phyloP scores from a whole-genome alignment of 192 early-diverging fungal species.

The Ambispora gerdemannii region DNA sequence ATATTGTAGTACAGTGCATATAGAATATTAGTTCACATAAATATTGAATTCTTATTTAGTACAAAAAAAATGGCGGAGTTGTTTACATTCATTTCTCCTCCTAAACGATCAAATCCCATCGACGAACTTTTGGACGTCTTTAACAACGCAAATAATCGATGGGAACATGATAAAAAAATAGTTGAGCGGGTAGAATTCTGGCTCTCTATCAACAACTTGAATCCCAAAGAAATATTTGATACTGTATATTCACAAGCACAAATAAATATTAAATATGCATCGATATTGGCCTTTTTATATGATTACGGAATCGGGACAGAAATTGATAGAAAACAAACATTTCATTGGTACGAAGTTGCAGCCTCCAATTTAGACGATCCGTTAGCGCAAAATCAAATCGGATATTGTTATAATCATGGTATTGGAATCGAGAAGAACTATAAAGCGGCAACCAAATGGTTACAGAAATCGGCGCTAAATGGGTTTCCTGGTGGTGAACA shows the following conservation, averaged over 20 bases:
- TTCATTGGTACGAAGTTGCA: neutral
- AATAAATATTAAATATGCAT: neutral
- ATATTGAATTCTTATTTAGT: too few relatives aligned
- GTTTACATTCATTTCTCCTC: too few relatives aligned
- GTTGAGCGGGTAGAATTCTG: neutral
- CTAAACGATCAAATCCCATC: too few relatives aligned
- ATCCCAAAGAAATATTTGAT: neutral
- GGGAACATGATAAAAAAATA: neutral
- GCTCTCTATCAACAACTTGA: neutral
- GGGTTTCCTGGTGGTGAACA: slow-evolving; percentile 55
- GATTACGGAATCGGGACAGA: slow-evolving; percentile 72
- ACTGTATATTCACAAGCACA: neutral
- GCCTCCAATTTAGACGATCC: neutral
- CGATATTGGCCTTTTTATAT: slow-evolving; percentile 34
- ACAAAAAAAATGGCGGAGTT: too few relatives aligned
- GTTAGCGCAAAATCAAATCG: slow-evolving; percentile 36
- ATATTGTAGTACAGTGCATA: too few relatives aligned
- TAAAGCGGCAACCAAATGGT: slow-evolving; percentile 61
- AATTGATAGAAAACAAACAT: neutral
- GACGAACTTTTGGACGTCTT: neutral
- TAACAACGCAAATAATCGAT: neutral
- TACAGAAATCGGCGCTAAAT: slow-evolving; percentile 50
- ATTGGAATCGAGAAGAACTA: slow-evolving; percentile 66
- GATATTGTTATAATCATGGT: slow-evolving; percentile 79
- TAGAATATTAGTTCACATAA: too few relatives aligned